Conservation (phyloP, 257 asterid species). For the Solanum tacnaense region DNA sequence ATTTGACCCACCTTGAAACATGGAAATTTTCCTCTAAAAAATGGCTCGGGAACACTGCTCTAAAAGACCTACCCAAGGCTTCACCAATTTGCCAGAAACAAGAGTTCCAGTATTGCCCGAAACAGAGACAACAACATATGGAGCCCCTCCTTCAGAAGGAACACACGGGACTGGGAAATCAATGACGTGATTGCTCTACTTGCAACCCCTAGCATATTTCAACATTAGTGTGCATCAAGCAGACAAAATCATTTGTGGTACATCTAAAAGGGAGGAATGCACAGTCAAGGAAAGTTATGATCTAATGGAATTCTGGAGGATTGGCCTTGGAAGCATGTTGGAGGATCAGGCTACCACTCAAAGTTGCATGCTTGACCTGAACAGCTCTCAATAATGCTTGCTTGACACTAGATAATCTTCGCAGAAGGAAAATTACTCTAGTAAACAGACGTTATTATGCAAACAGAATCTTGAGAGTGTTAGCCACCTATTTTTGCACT, state of each 20-base stretch:
- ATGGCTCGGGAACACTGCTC: background rate
- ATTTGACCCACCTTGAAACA: background rate
- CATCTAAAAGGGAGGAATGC: background rate
- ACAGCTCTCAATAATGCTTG: background rate
- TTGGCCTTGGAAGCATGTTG: background rate
- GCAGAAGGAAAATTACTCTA: background rate
- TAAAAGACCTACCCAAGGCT: background rate
- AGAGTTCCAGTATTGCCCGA: background rate
- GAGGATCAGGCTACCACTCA: background rate
- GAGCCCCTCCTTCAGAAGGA: background rate
- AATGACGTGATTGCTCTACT: background rate
- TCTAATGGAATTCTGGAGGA: background rate
- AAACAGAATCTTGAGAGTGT: background rate
- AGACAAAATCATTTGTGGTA: background rate
- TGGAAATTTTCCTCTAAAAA: background rate
- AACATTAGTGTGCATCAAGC: background rate
- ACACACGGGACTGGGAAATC: background rate
- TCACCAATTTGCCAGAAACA: background rate
- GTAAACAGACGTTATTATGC: background rate
- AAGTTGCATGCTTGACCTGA: background rate
- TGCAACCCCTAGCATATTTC: background rate
- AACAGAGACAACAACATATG: background rate
- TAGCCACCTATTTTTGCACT: background rate
- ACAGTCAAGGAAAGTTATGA: background rate
- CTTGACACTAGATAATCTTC: background rate